These are phyloP conservation scores for Jatropha podagrica DNA, from an alignment of 441 rosid species.

Conservation along the genomic window DNA sequence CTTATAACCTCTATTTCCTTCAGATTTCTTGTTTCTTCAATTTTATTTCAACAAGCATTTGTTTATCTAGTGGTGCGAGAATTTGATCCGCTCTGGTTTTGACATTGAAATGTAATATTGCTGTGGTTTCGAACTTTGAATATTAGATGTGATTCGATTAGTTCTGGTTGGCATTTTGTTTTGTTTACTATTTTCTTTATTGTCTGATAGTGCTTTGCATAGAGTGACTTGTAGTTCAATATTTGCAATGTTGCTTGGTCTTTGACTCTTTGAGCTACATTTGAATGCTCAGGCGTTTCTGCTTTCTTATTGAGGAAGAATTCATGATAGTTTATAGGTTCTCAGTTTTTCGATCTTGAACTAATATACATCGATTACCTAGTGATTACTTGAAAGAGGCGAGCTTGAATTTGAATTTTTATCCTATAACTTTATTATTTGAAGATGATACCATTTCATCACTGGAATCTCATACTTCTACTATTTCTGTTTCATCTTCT, in stretches of 20 bases:
- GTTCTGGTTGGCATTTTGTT: background rate
- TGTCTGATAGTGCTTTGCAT: background rate
- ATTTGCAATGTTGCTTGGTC: background rate
- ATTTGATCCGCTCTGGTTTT: background rate
- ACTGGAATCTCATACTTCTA: background rate
- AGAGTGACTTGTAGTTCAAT: background rate
- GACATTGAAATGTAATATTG: background rate
- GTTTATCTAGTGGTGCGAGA: background rate
- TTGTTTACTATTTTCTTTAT: background rate
- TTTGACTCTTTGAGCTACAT: background rate
- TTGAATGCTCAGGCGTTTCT: background rate
- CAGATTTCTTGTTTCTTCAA: background rate
- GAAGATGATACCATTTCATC: background rate
- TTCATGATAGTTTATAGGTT: background rate
- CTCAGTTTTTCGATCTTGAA: background rate
- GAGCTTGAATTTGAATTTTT: background rate
- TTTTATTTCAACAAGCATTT: background rate
- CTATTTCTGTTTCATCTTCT: background rate
- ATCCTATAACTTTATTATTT: background rate
- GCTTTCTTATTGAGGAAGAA: background rate
- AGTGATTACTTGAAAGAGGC: background rate
- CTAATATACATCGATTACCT: too few species aligned
- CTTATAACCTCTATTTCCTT: slow-evolving; percentile 1
- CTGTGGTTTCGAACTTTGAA: background rate
- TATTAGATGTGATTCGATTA: background rate